Evolutionary conservation across 1,284 basidiomycete genomes (phyloP), one percentile per base, ranked within the genome.

Genomic region (Phaffia rhodozyma): DNA sequence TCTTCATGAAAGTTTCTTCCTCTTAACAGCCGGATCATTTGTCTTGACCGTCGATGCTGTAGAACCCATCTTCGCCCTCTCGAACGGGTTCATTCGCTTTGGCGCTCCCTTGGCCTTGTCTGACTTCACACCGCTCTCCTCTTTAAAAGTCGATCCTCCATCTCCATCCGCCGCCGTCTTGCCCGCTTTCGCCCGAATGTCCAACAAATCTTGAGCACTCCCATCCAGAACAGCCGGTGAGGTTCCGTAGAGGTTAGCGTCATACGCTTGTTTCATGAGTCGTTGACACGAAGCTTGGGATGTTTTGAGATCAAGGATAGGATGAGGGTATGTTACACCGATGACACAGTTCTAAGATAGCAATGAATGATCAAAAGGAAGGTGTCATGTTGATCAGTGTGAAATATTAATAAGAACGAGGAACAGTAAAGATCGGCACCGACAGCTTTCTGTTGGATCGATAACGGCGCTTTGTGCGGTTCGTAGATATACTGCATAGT

Each of bases 251-350:
- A 73, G 66, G 18, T 69, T 70, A 18, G 71, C 65, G 7, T 66
- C 63, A 66, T 69, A 78, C 1, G 76, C 74, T 77, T 76, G 57
- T 77, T 66, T 58, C 70, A 66, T 5, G 71, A 72, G 51, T 76
- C 69, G 55, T 71, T 73, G 3, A 67, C 66, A 4, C 69, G 38
- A 43, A 43, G 38, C 71, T 60, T 75, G 75, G 55, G 73, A 72
- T 7, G 63, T 67, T 38, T 75, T 74, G 61, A 76, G 74, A 66
- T 78, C 74, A 25, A 77, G 68, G 29, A 77, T 77, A 0, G 76
- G 76, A 5, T 61, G 61, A 38, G 77, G 77, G 62, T 78, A 78
- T 56, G 76, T 72, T 62, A 71, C 70, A 5, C 77, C 77, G 29
- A 78, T 75, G 47, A 76, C 72, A 64, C 75, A 76, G 5, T 72